Evolutionary conservation across 305 asterid genomes (phyloP).

Genomic region (Fraxinus albicans): DNA sequence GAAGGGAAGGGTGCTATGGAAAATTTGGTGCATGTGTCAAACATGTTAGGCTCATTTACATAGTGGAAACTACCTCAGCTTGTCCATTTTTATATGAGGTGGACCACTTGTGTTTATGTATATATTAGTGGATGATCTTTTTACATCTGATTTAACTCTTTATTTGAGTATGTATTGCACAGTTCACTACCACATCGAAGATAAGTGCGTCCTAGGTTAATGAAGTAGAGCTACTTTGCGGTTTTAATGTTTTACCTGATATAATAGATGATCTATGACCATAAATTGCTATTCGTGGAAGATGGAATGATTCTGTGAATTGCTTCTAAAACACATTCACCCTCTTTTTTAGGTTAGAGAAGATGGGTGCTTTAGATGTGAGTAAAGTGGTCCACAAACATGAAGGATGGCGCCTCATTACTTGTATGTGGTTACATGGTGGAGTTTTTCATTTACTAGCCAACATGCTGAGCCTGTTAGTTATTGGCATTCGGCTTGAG

Average conservation of each 20-base stretch:
- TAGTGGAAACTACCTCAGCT: background rate
- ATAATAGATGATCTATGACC: background rate
- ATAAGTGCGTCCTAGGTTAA: background rate
- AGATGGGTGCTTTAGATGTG: constrained; percentile 58
- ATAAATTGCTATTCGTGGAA: constrained; percentile 1
- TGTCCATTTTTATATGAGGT: background rate
- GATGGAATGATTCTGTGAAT: background rate
- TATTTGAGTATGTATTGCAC: background rate
- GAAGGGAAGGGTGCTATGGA: background rate
- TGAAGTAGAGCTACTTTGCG: background rate
- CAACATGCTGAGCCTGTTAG: constrained; percentile 50
- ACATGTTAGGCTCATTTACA: background rate
- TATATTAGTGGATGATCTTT: background rate
- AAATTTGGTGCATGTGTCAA: background rate
- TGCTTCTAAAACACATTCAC: constrained; percentile 3
- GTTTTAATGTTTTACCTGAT: background rate
- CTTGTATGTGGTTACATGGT: constrained; percentile 62
- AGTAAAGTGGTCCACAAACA: constrained; percentile 45
- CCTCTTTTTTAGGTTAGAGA: constrained; percentile 34
- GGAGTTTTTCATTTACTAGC: constrained; percentile 60
- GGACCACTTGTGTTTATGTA: background rate
- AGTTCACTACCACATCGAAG: background rate
- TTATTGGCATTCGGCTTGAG: constrained; percentile 53
- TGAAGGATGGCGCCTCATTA: constrained; percentile 58
- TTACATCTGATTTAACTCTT: background rate